Evolutionary conservation across 768 basidiomycete genomes (phyloP).

Genomic region (Suillus variegatus): DNA sequence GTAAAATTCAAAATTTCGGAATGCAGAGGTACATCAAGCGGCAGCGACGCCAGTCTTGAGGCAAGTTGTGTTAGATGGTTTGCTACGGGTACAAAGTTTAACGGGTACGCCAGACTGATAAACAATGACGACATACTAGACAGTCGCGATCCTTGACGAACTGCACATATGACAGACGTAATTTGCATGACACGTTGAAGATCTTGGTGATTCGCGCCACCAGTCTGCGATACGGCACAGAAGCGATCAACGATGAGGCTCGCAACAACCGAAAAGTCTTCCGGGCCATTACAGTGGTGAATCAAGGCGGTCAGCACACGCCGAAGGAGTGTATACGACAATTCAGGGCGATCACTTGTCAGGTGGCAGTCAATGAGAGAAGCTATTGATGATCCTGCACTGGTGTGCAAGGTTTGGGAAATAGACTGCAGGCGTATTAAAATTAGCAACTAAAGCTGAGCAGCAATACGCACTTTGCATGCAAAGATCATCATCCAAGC

Average conservation of each 20-base stretch:
- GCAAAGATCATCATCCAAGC: constrained; percentile 79
- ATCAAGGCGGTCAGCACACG: constrained; percentile 77
- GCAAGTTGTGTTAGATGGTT: constrained; percentile 39
- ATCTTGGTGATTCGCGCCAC: constrained; percentile 32
- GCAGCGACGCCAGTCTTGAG: constrained; percentile 29
- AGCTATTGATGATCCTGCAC: constrained; percentile 60
- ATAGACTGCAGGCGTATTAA: constrained; percentile 55
- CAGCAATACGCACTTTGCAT: constrained; percentile 57
- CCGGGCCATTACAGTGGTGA: constrained; percentile 76
- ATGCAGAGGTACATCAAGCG: constrained; percentile 28
- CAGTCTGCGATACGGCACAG: constrained; percentile 14
- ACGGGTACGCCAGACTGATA: not conserved
- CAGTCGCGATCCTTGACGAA: constrained; percentile 72
- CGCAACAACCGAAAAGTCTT: constrained; percentile 59
- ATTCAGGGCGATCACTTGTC: constrained; percentile 36
- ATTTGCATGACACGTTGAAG: constrained; percentile 58
- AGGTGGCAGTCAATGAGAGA: constrained; percentile 62
- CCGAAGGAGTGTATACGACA: constrained; percentile 59
- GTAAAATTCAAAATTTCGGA: constrained; percentile 34
- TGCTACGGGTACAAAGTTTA: constrained; percentile 25
- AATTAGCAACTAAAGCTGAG: not conserved
- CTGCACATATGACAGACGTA: constrained; percentile 54
- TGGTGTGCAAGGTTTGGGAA: constrained; percentile 79
- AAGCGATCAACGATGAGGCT: constrained; percentile 53
- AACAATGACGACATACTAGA: constrained; percentile 44